Conservation (phyloP, 1,284 basidiomycete genomes). For the Cystobasidium sp. region DNA sequence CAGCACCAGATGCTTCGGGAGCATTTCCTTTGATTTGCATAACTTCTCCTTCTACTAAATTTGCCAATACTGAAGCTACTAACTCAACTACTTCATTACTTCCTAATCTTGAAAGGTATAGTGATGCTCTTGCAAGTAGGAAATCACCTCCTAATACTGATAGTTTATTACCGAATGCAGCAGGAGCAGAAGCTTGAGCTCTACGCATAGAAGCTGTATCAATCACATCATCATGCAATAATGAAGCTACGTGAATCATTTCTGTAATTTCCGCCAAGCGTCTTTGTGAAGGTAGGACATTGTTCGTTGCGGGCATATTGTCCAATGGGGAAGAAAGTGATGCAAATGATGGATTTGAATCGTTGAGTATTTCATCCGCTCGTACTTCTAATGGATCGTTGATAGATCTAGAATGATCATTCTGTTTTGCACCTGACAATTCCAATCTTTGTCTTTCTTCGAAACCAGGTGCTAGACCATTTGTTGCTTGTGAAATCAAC, state of each 20-base stretch:
- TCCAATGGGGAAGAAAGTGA: slow-evolving; percentile 57
- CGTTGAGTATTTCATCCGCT: slow-evolving; percentile 72
- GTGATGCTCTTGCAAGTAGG: slow-evolving; percentile 86
- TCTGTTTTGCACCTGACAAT: slow-evolving; percentile 46
- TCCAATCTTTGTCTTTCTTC: slow-evolving; percentile 58
- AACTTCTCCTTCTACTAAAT: slow-evolving; percentile 95
- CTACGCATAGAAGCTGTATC: slow-evolving; percentile 83
- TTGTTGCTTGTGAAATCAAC: slow-evolving; percentile 88
- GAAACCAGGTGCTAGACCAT: slow-evolving; percentile 70
- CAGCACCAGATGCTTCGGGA: slow-evolving; percentile 30
- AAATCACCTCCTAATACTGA: slow-evolving; percentile 95
- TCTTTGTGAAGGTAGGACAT: slow-evolving; percentile 78
- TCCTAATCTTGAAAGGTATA: slow-evolving; percentile 83
- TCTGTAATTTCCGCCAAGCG: slow-evolving; percentile 95
- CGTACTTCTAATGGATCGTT: slow-evolving; percentile 67
- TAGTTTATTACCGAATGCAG: slow-evolving; percentile 92
- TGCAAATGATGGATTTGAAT: slow-evolving; percentile 75
- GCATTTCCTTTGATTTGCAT: slow-evolving; percentile 69
- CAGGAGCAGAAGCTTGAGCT: slow-evolving; percentile 79
- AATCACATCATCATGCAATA: slow-evolving; percentile 94
- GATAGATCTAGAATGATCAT: slow-evolving; percentile 57
- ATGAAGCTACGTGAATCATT: slow-evolving; percentile 97
- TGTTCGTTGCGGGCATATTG: slow-evolving; percentile 36
- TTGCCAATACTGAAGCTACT: slow-evolving; percentile 87
- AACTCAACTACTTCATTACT: slow-evolving; percentile 90